Base-by-base conservation (phyloP, 116 monocot species). In the Dioscorea cayenensis region DNA sequence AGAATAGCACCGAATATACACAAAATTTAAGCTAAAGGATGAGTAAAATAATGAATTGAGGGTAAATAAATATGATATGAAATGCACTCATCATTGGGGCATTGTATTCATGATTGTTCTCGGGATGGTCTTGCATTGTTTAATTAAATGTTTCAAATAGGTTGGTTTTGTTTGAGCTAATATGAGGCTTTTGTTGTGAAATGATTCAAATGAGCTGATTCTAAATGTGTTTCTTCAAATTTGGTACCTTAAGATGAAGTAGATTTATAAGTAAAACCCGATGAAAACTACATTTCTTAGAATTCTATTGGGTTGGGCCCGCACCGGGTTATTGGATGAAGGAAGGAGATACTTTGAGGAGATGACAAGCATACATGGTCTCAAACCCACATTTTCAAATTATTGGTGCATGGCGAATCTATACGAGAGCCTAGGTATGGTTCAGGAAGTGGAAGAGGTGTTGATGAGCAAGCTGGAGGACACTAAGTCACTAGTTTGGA, bases 331-430 rank as follows among this genome's bases (percentile, higher is more conserved):
- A 23, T 60, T 87, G 67, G 43, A 35, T 1, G 77, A 81, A 28
- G 88, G 88, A 13, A 81, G 79, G 60, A 63, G n/a, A 20, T 84
- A 84, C 70, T 88, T 88, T 27, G 49, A 77, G 14, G 48, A 79
- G 43, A 84, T 88, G 82, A 77, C 14, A 12, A 71, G 32, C n/a
- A 22, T 70, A 22, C 84, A 84, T 69, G 60, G 72, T 14, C 9
- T 88, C 9, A 71, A 22, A 60, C 84, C 81, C 5, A 77, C 76
- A 37, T 84, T 88, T 75, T 81, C 84, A 17, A 81, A 88, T 70
- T 79, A 81, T 65, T 83, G 87, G 81, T 87, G 87, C 67, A 71
- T 87, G 81, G 76, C 84, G 7, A 84, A 84, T 29, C 80, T 87
- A 37, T 84, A 81, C 49, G 77, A 64, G 4, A 22, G 75, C 58